Evolutionary conservation across 768 basidiomycete species (phyloP).

Genomic region (Tylopilus sp.): DNA sequence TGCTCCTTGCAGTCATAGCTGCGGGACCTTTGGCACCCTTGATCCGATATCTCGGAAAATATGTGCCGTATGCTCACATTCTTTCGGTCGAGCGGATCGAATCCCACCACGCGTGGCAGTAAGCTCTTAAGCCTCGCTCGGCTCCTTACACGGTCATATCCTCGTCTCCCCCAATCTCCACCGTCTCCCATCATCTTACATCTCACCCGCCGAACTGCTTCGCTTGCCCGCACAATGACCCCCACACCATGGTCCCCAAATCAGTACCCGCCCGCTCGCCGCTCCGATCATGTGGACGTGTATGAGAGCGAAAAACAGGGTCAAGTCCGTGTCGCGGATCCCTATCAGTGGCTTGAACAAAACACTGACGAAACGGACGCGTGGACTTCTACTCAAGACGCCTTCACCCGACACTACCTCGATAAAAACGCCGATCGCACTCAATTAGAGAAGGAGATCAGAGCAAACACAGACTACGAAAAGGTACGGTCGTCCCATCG

Average conservation of each 20-base stretch:
- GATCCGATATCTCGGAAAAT: slow-evolving; percentile 22
- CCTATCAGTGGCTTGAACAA: slow-evolving; percentile 74
- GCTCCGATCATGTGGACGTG: slow-evolving; percentile 62
- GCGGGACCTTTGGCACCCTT: slow-evolving; percentile 31
- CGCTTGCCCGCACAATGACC: slow-evolving; percentile 29
- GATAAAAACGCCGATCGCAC: slow-evolving; percentile 59
- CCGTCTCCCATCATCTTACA: not conserved
- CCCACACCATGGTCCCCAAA: slow-evolving; percentile 52
- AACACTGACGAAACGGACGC: slow-evolving; percentile 58
- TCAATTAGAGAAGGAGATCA: slow-evolving; percentile 57
- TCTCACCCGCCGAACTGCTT: slow-evolving; percentile 2
- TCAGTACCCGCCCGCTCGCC: slow-evolving; percentile 60
- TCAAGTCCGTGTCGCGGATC: slow-evolving; percentile 61
- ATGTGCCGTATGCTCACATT: slow-evolving; percentile 14
- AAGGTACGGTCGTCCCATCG: slow-evolving; percentile 40
- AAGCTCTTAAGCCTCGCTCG: slow-evolving; percentile 20
- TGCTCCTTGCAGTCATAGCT: not conserved
- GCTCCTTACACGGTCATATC: slow-evolving; percentile 10
- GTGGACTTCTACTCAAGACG: slow-evolving; percentile 62
- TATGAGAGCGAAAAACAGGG: slow-evolving; percentile 67
- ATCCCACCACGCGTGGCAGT: slow-evolving; percentile 20
- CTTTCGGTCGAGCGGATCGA: slow-evolving; percentile 8
- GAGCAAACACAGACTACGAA: slow-evolving; percentile 48
- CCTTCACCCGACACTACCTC: slow-evolving; percentile 56
- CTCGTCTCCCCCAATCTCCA: slow-evolving; percentile 7